Base-by-base conservation (phyloP, 2,329 filamentous ascomycete genomes). In the Drechslerella dactyloides region DNA sequence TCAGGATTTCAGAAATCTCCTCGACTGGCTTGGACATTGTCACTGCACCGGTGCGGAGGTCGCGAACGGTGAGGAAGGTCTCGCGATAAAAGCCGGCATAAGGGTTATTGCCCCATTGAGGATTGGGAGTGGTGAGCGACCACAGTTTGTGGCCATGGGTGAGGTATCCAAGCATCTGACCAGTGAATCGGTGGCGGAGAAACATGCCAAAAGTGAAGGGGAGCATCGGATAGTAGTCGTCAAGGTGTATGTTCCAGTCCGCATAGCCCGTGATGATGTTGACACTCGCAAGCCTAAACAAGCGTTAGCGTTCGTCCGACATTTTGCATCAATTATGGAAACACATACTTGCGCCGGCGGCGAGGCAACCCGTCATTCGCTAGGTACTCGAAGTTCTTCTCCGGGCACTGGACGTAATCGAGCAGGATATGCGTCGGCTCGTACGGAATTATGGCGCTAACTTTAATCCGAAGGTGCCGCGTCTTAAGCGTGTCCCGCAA, bases 201-300 rank as follows among this genome's bases (percentile, higher is more conserved):
- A 64, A 70, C 3, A 70, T 15, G 5, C 46, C 59, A 21, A 64
- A 55, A 0, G 53, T 42, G 0, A 59, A 33, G 4, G 62, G 60
- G 24, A 73, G 66, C 24, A 61, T 56, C 2, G 66, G 52, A 44
- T 50, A 61, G 21, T 35, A 50, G 35, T 62, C 51, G 8, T 72
- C 59, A 51, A 73, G 42, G 17, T 33, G 56, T 23, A 62, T 48
- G 24, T 65, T 73, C 69, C 69, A 73, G 15, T 73, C 62, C 1
- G 69, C 69, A 13, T 73, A 66, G 5, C 69, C 69, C 10, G 69
- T 65, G 35, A 73, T 57, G 23, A 73, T 56, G 19, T 73, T 66
- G 50, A 73, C 61, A 24, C 69, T 66, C 0, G 69, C 69, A 11
- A 73, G 53, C 51, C 69, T 73, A 27, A 15, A 13, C 24, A 5